A percentile compares a stretch with the other conserved stretches of the same genome.
Evolutionary conservation across 1,139 yeast genomes (phyloP).

Genomic region (Geotrichum citri-aurantii): DNA sequence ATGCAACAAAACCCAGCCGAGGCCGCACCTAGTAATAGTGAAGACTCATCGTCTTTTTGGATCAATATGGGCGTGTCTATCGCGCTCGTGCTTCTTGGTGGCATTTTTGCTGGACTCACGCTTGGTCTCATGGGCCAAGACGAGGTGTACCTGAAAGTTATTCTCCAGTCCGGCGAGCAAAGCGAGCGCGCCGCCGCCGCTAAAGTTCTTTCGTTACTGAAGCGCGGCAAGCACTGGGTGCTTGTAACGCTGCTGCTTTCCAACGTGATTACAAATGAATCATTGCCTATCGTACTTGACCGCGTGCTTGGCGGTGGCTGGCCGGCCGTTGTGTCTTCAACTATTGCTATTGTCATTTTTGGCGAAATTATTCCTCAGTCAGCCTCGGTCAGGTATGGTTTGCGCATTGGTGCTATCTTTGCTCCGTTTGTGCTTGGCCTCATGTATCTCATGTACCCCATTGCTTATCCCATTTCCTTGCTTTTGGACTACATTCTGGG

Average conservation of each 20-base stretch:
- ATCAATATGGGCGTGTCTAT: conserved; percentile 55
- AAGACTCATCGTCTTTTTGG: conserved; percentile 40
- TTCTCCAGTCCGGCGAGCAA: conserved; percentile 44
- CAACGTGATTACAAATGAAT: conserved; percentile 92
- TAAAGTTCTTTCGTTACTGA: conserved; percentile 64
- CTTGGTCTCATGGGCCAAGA: conserved; percentile 97
- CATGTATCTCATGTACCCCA: conserved; percentile 88
- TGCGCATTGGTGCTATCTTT: conserved; percentile 84
- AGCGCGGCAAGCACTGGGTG: conserved; percentile 96
- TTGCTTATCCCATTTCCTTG: conserved; percentile 85
- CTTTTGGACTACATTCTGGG: conserved; percentile 79
- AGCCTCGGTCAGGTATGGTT: conserved; percentile 84
- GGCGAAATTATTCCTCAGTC: conserved; percentile 98
- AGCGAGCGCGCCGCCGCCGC: conserved; percentile 65
- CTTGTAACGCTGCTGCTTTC: conserved; percentile 72
- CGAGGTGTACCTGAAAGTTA: conserved; percentile 63
- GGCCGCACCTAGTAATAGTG: conserved; percentile 26
- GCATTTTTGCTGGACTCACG: conserved; percentile 93
- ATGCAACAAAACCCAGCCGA: conserved; percentile 37
- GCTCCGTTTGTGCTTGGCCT: conserved; percentile 79
- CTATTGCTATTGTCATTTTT: conserved; percentile 86
- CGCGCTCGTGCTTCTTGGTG: conserved; percentile 76
- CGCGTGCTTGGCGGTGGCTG: conserved; percentile 94
- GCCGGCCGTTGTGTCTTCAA: conserved; percentile 92
- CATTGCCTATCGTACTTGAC: conserved; percentile 89